Conservation (phyloP, 139 green algal species). For the Micromonas pusilla region DNA sequence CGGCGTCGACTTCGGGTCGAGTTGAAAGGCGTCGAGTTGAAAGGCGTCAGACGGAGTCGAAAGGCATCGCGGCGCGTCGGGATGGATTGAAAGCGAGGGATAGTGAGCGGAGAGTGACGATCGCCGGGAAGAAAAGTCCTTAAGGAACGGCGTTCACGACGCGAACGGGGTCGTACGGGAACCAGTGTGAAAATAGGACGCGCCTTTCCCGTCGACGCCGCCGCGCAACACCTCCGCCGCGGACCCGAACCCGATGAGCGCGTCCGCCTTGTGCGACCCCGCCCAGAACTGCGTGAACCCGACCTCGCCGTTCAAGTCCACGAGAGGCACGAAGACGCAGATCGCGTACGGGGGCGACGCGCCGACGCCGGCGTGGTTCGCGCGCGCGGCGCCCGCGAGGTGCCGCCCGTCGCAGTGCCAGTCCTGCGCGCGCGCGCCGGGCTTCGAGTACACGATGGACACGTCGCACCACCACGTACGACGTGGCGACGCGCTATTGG, state of each 20-base stretch:
- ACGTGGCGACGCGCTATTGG: too few species aligned
- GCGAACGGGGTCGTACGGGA: too few species aligned
- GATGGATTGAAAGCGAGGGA: too few species aligned
- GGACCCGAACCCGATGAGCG: conserved; percentile 13
- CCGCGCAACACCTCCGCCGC: neutral
- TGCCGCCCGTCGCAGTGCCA: conserved; percentile 15
- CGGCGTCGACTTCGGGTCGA: neutral
- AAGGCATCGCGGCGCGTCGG: too few species aligned
- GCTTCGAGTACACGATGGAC: conserved; percentile 5
- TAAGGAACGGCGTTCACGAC: too few species aligned
- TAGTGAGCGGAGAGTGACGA: too few species aligned
- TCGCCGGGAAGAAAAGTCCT: too few species aligned
- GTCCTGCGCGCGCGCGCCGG: neutral
- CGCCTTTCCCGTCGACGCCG: neutral
- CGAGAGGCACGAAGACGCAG: neutral
- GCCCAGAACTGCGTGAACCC: conserved; percentile 23
- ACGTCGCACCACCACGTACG: neutral
- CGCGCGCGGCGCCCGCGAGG: neutral
- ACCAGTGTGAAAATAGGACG: too few species aligned
- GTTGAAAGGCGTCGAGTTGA: too few species aligned
- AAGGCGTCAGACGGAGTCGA: too few species aligned
- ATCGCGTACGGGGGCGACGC: neutral
- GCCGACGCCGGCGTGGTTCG: neutral
- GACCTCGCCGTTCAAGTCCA: conserved; percentile 6
- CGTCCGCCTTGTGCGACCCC: neutral